phyloP scores from a whole-genome alignment of 805 yeast genomes.

The Ogataea zsoltii region DNA sequence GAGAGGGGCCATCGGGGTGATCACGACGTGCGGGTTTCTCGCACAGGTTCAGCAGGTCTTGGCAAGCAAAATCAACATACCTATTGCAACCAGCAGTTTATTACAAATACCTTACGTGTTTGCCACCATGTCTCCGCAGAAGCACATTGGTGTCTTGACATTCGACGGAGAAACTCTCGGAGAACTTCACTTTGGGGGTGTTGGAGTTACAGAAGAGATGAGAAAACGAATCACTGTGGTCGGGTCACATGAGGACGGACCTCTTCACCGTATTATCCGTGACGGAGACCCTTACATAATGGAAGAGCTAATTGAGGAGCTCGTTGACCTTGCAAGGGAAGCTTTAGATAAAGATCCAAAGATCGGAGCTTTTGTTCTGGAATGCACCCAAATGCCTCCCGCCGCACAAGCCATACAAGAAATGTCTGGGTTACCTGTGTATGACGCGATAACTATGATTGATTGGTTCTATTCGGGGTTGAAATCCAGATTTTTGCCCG shows the following conservation, averaged over 20 bases:
- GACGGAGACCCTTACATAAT: constrained; percentile 3
- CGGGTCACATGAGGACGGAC: constrained; percentile 2
- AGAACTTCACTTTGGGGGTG: constrained; percentile 1
- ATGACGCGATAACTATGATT: constrained; percentile 2
- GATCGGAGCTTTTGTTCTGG: constrained; percentile 3
- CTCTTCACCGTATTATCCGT: neutral
- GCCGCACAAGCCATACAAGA: constrained; percentile 1
- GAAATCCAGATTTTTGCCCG: neutral
- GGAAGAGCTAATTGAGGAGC: neutral
- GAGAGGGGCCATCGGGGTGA: constrained; percentile 2
- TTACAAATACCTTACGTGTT: constrained; percentile 1
- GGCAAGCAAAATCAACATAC: neutral
- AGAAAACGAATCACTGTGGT: neutral
- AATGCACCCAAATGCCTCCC: constrained; percentile 4
- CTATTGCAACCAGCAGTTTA: constrained; percentile 2
- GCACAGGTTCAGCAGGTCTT: constrained; percentile 2
- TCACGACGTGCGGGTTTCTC: constrained; percentile 1
- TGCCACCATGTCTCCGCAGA: neutral
- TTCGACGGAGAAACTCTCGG: constrained; percentile 1
- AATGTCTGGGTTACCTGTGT: constrained; percentile 2
- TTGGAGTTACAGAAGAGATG: neutral
- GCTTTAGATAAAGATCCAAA: constrained; percentile 1
- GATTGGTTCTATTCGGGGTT: constrained; percentile 4
- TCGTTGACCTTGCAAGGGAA: neutral
- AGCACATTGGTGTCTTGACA: constrained; percentile 1